Conservation (phyloP, 202 grass and related monocot genomes). For the Hordeum pubiflorum region DNA sequence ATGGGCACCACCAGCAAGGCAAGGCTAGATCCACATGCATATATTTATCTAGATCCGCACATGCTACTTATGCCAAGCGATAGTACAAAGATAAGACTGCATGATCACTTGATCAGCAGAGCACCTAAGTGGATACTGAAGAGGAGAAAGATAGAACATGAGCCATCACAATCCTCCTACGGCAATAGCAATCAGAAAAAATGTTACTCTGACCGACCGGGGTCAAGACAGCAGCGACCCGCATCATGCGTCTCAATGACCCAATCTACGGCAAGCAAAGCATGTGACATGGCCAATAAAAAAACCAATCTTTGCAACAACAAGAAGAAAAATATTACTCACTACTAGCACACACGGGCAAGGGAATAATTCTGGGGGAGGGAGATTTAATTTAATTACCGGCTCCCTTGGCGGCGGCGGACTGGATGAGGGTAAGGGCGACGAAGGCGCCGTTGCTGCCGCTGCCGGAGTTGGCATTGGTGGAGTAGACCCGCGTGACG, state of each 20-base stretch:
- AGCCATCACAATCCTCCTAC: conserved; percentile 3
- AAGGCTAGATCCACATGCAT: conserved; percentile 28
- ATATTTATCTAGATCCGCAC: conserved; percentile 25
- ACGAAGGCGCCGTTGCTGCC: conserved; percentile 64
- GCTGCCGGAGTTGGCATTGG: conserved; percentile 20
- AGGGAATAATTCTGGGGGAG: background rate
- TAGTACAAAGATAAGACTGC: conserved; percentile 1
- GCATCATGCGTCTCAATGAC: background rate
- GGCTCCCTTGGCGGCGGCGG: conserved; percentile 70
- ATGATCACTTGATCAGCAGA: conserved; percentile 36
- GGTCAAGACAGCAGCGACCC: conserved; percentile 30
- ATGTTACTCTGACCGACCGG: conserved; percentile 28
- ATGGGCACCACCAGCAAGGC: conserved; percentile 17
- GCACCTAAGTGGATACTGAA: background rate
- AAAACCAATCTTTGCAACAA: conserved; percentile 24
- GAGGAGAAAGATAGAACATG: background rate
- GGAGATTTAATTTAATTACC: conserved; percentile 27
- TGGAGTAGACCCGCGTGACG: conserved; percentile 34
- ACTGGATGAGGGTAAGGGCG: conserved; percentile 70
- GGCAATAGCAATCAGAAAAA: too few species aligned
- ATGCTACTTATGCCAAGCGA: background rate
- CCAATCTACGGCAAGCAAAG: conserved; percentile 3
- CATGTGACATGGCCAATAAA: conserved; percentile 14
- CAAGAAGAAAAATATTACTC: background rate
- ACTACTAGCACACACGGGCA: background rate